These are phyloP conservation scores for Panicum miliaceum DNA, from an alignment of 176 grass and related monocot genomes.

Conservation along the genomic window DNA sequence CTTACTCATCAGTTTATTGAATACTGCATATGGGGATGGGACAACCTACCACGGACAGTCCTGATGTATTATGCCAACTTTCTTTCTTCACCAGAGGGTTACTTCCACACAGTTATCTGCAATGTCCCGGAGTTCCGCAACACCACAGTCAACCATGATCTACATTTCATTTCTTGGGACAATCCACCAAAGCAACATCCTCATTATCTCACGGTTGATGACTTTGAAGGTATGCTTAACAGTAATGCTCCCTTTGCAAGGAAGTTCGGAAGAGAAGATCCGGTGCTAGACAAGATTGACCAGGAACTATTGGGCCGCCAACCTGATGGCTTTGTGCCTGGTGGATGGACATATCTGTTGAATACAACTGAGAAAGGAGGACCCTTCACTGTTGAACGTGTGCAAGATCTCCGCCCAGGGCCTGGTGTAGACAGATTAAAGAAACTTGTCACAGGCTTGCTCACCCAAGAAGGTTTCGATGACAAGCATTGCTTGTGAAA, in stretches of 20 bases:
- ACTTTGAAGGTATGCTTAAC: conserved; percentile 68
- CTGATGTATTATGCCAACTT: conserved; percentile 99
- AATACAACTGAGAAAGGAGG: conserved; percentile 58
- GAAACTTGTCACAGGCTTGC: conserved; percentile 67
- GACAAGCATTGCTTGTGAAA: conserved; percentile 87
- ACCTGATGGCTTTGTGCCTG: conserved; percentile 59
- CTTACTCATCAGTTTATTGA: conserved; percentile 91
- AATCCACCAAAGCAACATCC: conserved; percentile 99
- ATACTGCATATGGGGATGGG: conserved; percentile 98
- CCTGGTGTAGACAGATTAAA: conserved; percentile 73
- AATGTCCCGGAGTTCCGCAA: conserved; percentile 85
- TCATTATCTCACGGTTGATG: conserved; percentile 72
- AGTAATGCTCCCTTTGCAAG: conserved; percentile 92
- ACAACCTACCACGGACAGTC: conserved; percentile 94
- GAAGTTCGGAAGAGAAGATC: conserved; percentile 84
- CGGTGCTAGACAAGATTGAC: conserved; percentile 90
- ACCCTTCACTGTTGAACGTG: conserved; percentile 52
- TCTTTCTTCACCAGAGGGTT: conserved; percentile 89
- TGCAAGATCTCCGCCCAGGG: conserved; percentile 68
- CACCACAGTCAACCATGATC: conserved; percentile 93
- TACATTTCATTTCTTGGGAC: conserved; percentile 99
- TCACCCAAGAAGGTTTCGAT: conserved; percentile 75
- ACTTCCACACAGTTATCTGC: conserved; percentile 98
- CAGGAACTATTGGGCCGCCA: conserved; percentile 67
- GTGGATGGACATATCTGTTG: conserved; percentile 71